Evolutionary conservation across 805 yeast genomes (phyloP), one percentile per base, ranked within the genome.

Genomic region (Schwanniomyces occidentalis): DNA sequence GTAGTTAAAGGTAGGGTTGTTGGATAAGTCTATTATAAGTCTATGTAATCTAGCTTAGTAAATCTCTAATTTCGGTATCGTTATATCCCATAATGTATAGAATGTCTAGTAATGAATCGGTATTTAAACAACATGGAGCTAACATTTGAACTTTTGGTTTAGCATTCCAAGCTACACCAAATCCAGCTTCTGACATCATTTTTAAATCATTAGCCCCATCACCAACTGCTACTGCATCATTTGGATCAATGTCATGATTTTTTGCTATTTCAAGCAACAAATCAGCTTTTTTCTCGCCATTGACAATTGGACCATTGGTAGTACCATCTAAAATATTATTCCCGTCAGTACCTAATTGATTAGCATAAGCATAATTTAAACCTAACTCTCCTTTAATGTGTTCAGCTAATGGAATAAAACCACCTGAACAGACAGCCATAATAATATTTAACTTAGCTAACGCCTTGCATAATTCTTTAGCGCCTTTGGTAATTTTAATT

Each of bases 81-180:
- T 64, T 61, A 54, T 74, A 83, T 6, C 97, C 97, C 56, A 91
- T 62, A 13, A 91, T 79, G 62, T 87, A 90, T 49, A 88, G 71
- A 2, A 85, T 71, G 57, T 91, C 96, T 41, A 69, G 68, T 56
- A 93, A 71, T 4, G 84, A 70, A n/a, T 71, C 65, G 0, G 91
- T 70, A 56, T 93, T 93, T 44, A 93, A 69, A 41, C 85, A 73
- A 27, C 86, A 72, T 13, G 96, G 96, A 0, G 99, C 98, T 45
- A 69, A 65, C 38, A 63, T 56, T 58, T 89, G 97, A 2, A 93
- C 99, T 44, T 73, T 80, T 15, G 98, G 97, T 58, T 93, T 93
- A 14, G 98, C 99, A 56, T 88, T 85, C 95, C 96, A 93, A 0
- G 99, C 99, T 35, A 93, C 71, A 14, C 99, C 99, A 56, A 79